Percentiles rank a stretch among this genome's conserved stretches.
phyloP scores from a whole-genome alignment of 1,284 basidiomycete genomes.

The Pseudozyma flocculosa region DNA sequence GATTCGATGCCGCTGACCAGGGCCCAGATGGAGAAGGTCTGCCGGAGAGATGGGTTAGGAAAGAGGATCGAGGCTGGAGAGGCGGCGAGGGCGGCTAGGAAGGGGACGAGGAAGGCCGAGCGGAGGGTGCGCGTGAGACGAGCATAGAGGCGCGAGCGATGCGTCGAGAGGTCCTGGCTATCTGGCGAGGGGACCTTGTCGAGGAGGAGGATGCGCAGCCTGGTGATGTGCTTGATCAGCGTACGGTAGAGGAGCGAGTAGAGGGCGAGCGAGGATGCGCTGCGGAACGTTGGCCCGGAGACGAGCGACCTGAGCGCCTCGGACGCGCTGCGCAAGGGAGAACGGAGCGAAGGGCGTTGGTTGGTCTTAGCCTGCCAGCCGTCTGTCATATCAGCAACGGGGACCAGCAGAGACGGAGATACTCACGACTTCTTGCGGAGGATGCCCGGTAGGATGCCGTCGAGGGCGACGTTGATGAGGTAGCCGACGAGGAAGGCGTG shows the following conservation, averaged over 20 bases:
- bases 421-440: slow-evolving; percentile 31
- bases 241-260: slow-evolving; percentile 40
- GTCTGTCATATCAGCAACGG: too few species aligned
- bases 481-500: slow-evolving; percentile 32
- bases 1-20: slow-evolving; percentile 31
- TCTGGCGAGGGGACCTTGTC: slow-evolving; percentile 8
- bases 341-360: neutral
- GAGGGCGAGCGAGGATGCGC: slow-evolving; percentile 26
- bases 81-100: slow-evolving; percentile 16
- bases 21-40: slow-evolving; percentile 28
- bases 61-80: slow-evolving; percentile 20
- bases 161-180: slow-evolving; percentile 7
- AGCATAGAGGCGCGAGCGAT: slow-evolving; percentile 22
- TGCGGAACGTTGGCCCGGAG: slow-evolving; percentile 20
- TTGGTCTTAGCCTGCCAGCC: too few species aligned
- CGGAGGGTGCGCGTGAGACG: slow-evolving; percentile 18
- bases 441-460: slow-evolving; percentile 29
- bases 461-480: slow-evolving; percentile 24
- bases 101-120: slow-evolving; percentile 28
- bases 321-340: neutral
- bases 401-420: neutral
- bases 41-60: slow-evolving; percentile 19
- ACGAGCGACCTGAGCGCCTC: slow-evolving; percentile 23
- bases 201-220: slow-evolving; percentile 17
- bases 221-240: slow-evolving; percentile 17